These are phyloP conservation scores for Lepiota subincarnata DNA, from an alignment of 768 basidiomycete genomes.

Conservation along the genomic window DNA sequence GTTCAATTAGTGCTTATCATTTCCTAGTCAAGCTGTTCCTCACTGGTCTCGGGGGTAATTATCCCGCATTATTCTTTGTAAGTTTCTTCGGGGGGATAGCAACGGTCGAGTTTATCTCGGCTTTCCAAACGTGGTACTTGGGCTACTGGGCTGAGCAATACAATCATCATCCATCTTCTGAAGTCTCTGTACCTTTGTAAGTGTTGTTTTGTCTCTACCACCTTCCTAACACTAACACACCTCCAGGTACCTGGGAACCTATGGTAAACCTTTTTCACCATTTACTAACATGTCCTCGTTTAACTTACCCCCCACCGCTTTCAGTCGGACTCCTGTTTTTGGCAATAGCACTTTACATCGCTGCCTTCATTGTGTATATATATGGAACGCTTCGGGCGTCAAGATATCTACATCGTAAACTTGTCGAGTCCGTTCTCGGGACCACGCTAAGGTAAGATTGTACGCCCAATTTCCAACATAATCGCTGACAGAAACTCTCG, in stretches of 20 bases:
- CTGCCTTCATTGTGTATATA: slow-evolving; percentile 35
- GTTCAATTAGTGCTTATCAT: neutral
- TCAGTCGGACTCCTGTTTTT: slow-evolving; percentile 7
- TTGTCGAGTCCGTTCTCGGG: slow-evolving; percentile 50
- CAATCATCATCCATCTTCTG: slow-evolving; percentile 24
- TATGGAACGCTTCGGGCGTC: slow-evolving; percentile 50
- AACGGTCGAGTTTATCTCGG: slow-evolving; percentile 20
- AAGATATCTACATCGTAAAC: slow-evolving; percentile 43
- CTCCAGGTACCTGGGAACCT: slow-evolving; percentile 42
- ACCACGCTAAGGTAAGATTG: slow-evolving; percentile 51
- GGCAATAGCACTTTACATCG: slow-evolving; percentile 26
- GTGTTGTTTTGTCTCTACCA: slow-evolving; percentile 15
- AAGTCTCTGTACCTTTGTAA: slow-evolving; percentile 32
- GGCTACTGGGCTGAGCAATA: slow-evolving; percentile 46
- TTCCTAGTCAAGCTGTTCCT: slow-evolving; percentile 32
- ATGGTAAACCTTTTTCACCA: slow-evolving; percentile 18
- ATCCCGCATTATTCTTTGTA: slow-evolving; percentile 31
- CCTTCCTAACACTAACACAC: slow-evolving; percentile 15
- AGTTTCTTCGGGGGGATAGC: slow-evolving; percentile 23
- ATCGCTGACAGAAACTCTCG: neutral
- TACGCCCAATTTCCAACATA: neutral
- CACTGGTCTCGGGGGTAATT: slow-evolving; percentile 27
- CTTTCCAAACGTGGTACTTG: slow-evolving; percentile 39
- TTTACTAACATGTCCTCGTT: neutral
- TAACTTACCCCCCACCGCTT: neutral